phyloP scores from a whole-genome alignment of 257 asterid genomes.

The Solanum chilense region DNA sequence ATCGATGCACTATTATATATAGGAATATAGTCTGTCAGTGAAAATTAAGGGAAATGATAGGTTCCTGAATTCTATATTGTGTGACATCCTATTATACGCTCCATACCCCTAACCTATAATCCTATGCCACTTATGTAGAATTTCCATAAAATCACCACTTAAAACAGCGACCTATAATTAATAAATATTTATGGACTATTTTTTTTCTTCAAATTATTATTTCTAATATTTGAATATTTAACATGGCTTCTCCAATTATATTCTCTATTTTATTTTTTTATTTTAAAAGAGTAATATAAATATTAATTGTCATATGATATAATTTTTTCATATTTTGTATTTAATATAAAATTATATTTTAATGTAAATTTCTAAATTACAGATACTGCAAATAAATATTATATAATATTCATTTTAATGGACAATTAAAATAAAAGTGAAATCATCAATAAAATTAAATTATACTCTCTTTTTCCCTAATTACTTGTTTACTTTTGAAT shows the following conservation, averaged over 20 bases:
- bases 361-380: not conserved
- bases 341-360: no score
- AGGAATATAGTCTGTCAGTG: constrained; percentile 9
- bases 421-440: not conserved
- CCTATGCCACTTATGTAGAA: not conserved
- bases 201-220: no score
- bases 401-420: no score
- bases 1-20: constrained; percentile 1
- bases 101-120: not conserved
- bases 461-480: no score
- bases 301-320: not conserved
- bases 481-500: no score
- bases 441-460: no score
- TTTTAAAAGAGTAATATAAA: no score
- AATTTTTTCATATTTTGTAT: no score
- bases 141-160: not conserved
- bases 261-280: no score
- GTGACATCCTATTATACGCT: not conserved
- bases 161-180: not conserved
- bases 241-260: no score
- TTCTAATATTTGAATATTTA: no score
- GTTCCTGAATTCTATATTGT: constrained; percentile 51
- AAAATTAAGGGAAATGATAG: constrained; percentile 9
- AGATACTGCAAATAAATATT: not conserved
- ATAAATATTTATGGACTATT: no score